Conservation (phyloP, 345 rosid species). For the Citrus sp. region DNA sequence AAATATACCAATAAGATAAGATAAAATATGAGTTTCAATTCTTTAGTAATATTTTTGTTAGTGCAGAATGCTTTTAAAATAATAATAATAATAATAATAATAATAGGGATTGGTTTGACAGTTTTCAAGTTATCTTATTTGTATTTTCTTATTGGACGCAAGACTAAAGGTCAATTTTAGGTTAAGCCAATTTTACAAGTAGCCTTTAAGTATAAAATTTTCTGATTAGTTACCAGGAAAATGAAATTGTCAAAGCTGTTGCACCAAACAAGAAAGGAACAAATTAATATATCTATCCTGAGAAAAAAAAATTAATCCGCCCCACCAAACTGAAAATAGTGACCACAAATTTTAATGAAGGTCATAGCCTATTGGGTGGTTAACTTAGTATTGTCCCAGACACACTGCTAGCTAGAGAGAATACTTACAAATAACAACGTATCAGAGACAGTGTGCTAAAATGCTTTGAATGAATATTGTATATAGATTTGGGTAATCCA, state of each 20-base stretch:
- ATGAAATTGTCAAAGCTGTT: not conserved
- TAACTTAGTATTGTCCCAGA: no score
- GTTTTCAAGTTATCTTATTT: no score
- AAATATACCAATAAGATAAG: not conserved
- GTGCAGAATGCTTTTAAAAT: no score
- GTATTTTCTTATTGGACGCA: not conserved
- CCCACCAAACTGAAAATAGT: not conserved
- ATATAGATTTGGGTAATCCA: no score
- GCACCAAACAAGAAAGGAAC: constrained; percentile 1
- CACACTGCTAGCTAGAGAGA: no score
- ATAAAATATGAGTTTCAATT: not conserved
- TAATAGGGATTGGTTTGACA: no score
- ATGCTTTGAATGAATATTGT: no score
- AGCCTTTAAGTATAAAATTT: not conserved
- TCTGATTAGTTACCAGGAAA: not conserved
- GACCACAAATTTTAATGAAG: no score
- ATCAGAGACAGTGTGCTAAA: no score
- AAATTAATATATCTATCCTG: not conserved
- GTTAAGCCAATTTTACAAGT: not conserved
- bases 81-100: no score
- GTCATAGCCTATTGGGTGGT: no score
- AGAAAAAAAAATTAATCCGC: not conserved
- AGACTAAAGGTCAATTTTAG: not conserved
- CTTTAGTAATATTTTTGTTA: not conserved
- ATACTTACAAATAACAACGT: no score